These are phyloP conservation scores for Fusarium heterosporum DNA, from an alignment of 2,329 filamentous ascomycete species.

Conservation along the genomic window DNA sequence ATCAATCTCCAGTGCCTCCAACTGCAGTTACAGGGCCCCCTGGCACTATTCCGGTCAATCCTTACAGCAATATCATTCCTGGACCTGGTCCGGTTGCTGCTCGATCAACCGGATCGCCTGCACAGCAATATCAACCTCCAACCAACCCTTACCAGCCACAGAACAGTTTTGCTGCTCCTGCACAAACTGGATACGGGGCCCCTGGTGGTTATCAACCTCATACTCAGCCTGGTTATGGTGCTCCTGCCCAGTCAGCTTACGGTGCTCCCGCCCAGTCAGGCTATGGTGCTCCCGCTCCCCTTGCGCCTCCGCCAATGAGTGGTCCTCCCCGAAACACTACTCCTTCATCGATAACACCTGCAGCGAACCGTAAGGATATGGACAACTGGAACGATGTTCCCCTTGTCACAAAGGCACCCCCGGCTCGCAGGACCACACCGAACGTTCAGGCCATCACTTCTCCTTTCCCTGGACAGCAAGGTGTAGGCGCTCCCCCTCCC, in stretches of 20 bases:
- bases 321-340: conserved; percentile 69
- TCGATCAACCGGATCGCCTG: conserved; percentile 40
- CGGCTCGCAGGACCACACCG: conserved; percentile 81
- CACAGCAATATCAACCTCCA: conserved; percentile 54
- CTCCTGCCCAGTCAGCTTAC: conserved; percentile 55
- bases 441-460: conserved; percentile 75
- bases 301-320: conserved; percentile 51
- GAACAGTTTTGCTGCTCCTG: conserved; percentile 39
- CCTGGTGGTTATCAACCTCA: conserved; percentile 65
- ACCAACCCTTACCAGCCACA: conserved; percentile 53
- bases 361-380: conserved; percentile 76
- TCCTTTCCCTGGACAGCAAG: conserved; percentile 77
- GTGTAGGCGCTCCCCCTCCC: conserved; percentile 68
- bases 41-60: conserved; percentile 46
- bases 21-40: conserved; percentile 40
- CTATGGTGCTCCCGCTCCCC: conserved; percentile 52
- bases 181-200: conserved; percentile 55
- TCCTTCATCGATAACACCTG: conserved; percentile 72
- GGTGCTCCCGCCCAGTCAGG: conserved; percentile 57
- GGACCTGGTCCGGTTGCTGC: conserved; percentile 48
- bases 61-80: conserved; percentile 56
- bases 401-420: conserved; percentile 76
- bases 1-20: conserved; percentile 60
- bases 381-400: conserved; percentile 96
- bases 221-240: conserved; percentile 54